phyloP scores from a whole-genome alignment of 2,329 filamentous ascomycete genomes.

The Verticillium nonalfalfae region DNA sequence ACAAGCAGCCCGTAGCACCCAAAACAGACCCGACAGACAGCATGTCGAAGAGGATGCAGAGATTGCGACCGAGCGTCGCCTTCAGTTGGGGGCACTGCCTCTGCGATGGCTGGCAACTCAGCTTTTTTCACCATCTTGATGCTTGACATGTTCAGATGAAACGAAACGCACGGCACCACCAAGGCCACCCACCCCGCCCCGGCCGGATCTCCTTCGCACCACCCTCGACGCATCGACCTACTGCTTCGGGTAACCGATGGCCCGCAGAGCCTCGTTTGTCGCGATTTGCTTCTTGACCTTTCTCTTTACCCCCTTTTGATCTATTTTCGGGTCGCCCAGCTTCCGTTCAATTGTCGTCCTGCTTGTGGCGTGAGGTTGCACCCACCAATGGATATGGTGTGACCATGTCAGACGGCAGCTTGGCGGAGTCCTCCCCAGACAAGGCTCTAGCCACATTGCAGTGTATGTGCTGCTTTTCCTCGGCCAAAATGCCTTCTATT shows the following conservation, averaged over 20 bases:
- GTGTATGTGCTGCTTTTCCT: neutral
- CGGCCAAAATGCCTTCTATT: neutral
- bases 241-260: neutral
- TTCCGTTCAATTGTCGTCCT: neutral
- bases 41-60: neutral
- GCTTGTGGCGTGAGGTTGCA: neutral
- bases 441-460: neutral
- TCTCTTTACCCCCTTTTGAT: neutral
- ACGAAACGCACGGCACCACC: neutral
- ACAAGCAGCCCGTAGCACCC: neutral
- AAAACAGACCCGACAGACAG: neutral
- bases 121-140: neutral
- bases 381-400: neutral
- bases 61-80: neutral
- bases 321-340: neutral
- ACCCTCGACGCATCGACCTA: neutral
- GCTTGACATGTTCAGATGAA: neutral
- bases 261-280: neutral
- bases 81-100: neutral
- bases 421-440: neutral
- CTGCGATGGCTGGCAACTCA: neutral
- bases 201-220: neutral
- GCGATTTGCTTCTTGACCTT: neutral
- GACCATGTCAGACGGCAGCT: neutral
- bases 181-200: neutral